Percentiles rank a stretch among this genome's conserved stretches.
phyloP scores from a whole-genome alignment of 2,329 filamentous ascomycete genomes.

The Arthrobotrys conoides region DNA sequence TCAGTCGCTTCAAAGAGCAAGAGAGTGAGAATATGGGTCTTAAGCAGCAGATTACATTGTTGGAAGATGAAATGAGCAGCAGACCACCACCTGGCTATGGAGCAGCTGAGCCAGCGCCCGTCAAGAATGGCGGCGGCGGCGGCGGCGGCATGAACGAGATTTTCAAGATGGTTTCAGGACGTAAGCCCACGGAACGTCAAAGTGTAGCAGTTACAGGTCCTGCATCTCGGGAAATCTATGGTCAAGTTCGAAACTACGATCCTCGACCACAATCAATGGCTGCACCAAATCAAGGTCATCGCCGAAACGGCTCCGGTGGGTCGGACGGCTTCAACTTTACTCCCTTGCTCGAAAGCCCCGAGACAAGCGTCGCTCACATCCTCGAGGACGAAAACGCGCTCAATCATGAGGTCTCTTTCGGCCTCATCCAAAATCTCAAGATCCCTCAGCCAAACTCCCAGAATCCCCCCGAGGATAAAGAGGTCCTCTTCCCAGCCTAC shows the following conservation, averaged over 20 bases:
- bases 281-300: conserved; percentile 75
- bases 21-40: conserved; percentile 89
- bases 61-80: conserved; percentile 83
- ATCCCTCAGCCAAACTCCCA: conserved; percentile 90
- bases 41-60: conserved; percentile 86
- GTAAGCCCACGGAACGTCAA: conserved; percentile 89
- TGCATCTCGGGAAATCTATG: conserved; percentile 65
- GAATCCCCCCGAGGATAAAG: conserved; percentile 95
- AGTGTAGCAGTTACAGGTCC: conserved; percentile 75
- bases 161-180: conserved; percentile 96
- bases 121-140: conserved; percentile 70
- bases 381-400: conserved; percentile 95
- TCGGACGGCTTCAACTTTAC: conserved; percentile 79
- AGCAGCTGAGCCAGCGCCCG: conserved; percentile 79
- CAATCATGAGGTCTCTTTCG: conserved; percentile 97
- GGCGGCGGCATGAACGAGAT: conserved; percentile 74
- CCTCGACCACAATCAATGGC: conserved; percentile 97
- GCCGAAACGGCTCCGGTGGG: conserved; percentile 47
- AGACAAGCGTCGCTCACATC: conserved; percentile 92
- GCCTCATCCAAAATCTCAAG: conserved; percentile 94
- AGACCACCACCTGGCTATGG: conserved; percentile 73
- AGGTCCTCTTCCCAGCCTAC: conserved; percentile 98
- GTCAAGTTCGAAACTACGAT: conserved; percentile 82
- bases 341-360: conserved; percentile 87
- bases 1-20: conserved; percentile 79